These are phyloP conservation scores for Spergularia marina DNA, from an alignment of 148 eudicot genomes.

Conservation along the genomic window DNA sequence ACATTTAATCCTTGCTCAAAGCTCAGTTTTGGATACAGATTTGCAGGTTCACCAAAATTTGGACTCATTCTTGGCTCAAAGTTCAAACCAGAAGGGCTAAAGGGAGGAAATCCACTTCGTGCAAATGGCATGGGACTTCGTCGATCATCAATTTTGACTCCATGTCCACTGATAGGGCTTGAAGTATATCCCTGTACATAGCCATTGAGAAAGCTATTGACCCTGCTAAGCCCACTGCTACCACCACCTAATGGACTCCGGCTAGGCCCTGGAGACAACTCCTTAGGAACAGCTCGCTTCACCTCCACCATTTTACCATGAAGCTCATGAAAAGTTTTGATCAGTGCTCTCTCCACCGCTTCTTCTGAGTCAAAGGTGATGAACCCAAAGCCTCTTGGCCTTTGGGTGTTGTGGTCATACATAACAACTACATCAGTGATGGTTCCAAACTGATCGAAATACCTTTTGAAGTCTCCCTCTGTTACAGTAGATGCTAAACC, in stretches of 20 bases:
- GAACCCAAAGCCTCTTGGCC: slow-evolving; percentile 98
- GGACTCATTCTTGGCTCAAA: slow-evolving; percentile 61
- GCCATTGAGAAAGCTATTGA: slow-evolving; percentile 61
- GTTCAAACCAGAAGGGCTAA: slow-evolving; percentile 50
- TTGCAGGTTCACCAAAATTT: slow-evolving; percentile 41
- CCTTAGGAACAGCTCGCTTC: slow-evolving; percentile 94
- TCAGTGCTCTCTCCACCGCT: slow-evolving; percentile 74
- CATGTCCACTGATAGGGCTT: slow-evolving; percentile 55
- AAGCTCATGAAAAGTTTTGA: slow-evolving; percentile 84
- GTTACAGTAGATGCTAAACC: slow-evolving; percentile 92
- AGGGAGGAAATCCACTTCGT: slow-evolving; percentile 66
- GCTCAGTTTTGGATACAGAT: slow-evolving; percentile 42
- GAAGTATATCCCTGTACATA: slow-evolving; percentile 56
- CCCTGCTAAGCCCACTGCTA: slow-evolving; percentile 55
- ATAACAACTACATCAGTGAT: slow-evolving; percentile 96
- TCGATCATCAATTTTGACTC: slow-evolving; percentile 72
- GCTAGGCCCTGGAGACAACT: slow-evolving; percentile 73
- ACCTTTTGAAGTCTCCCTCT: slow-evolving; percentile 80
- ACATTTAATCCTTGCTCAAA: slow-evolving; percentile 57
- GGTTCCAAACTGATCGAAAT: slow-evolving; percentile 84
- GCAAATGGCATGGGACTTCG: slow-evolving; percentile 57
- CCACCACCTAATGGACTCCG: slow-evolving; percentile 53
- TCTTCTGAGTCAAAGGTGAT: slow-evolving; percentile 95
- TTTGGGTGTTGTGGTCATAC: slow-evolving; percentile 98
- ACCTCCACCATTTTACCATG: slow-evolving; percentile 98